Base-by-base conservation (phyloP, 139 green algal species). In the Chlorokybus atmophyticus region DNA sequence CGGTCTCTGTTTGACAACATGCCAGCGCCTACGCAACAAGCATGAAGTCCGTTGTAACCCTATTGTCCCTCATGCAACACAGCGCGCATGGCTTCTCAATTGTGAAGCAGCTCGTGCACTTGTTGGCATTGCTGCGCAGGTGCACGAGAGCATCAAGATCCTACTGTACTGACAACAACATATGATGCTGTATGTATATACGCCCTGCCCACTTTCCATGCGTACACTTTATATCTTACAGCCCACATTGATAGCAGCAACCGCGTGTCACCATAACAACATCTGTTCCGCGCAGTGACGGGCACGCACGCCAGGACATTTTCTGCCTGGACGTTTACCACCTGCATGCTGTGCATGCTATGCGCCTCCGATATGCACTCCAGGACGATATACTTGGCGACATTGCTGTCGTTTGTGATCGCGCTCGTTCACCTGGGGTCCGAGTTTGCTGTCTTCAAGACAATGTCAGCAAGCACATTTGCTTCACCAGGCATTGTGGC, bases 261-360 rank as follows among this genome's bases (percentile, higher is more conserved):
- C 19, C 19, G 17, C 38, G 38, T 47, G 17, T 47, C 17, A 21
- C 17, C 38, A 47, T n/a, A n/a, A n/a, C n/a, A n/a, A n/a, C n/a
- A n/a, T n/a, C n/a, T 57, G 4, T 62, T 7, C 14, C 25, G 8
- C 2, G 57, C 49, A 65, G 25, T 66, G 14, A 30, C 19, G 14
- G 25, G 29, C 26, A 3, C 66, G 32, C 60, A 68, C 41, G 57
- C 29, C 10, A 35, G 60, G 26, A 64, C 53, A 14, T 68, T 68
- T 64, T 35, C 60, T 1, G 41, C 26, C 3, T 68, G 60, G 60
- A 68, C 60, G 7, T 29, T 35, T 19, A 19, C 55, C 30, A 68
- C 54, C 17, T 55, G 31, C 32, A 28, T 27, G 40, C n/a, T 68
- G 32, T 68, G 60, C 17, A 23, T 60, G 27, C n/a, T 68, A 24